Evolutionary conservation across 768 basidiomycete genomes (phyloP).

Genomic region (Leccinum obscurum): DNA sequence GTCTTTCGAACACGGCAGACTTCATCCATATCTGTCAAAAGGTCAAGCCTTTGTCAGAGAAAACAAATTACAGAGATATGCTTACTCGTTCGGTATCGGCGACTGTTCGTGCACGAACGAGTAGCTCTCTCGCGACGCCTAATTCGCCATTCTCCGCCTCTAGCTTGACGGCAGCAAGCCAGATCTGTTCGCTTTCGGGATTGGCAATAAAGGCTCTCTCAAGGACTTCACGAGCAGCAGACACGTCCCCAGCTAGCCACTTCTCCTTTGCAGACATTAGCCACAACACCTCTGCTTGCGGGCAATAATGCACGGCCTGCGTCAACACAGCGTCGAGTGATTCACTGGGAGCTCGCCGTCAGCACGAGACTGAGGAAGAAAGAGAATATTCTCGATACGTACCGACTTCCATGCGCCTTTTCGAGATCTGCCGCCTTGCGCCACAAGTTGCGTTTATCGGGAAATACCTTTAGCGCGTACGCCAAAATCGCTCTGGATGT

Average conservation of each 20-base stretch:
- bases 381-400: slow-evolving; percentile 19
- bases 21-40: slow-evolving; percentile 94
- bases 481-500: slow-evolving; percentile 88
- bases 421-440: slow-evolving; percentile 90
- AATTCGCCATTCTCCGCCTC: slow-evolving; percentile 95
- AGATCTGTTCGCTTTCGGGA: slow-evolving; percentile 95
- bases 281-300: slow-evolving; percentile 96
- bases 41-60: neutral
- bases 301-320: slow-evolving; percentile 86
- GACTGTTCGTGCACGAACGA: slow-evolving; percentile 85
- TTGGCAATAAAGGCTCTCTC: slow-evolving; percentile 91
- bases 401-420: slow-evolving; percentile 85
- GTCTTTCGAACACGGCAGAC: slow-evolving; percentile 91
- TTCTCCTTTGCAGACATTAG: slow-evolving; percentile 98
- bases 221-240: slow-evolving; percentile 86
- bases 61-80: slow-evolving; percentile 1
- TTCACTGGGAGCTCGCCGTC: slow-evolving; percentile 47
- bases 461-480: slow-evolving; percentile 89
- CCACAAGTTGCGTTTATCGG: slow-evolving; percentile 86
- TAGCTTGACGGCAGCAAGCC: slow-evolving; percentile 95
- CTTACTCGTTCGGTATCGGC: slow-evolving; percentile 89
- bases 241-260: slow-evolving; percentile 88
- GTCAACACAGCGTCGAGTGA: slow-evolving; percentile 79
- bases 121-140: slow-evolving; percentile 79
- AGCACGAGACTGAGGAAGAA: neutral